Conservation (phyloP, 2,329 filamentous ascomycete species). For the Paramyrothecium roridum region DNA sequence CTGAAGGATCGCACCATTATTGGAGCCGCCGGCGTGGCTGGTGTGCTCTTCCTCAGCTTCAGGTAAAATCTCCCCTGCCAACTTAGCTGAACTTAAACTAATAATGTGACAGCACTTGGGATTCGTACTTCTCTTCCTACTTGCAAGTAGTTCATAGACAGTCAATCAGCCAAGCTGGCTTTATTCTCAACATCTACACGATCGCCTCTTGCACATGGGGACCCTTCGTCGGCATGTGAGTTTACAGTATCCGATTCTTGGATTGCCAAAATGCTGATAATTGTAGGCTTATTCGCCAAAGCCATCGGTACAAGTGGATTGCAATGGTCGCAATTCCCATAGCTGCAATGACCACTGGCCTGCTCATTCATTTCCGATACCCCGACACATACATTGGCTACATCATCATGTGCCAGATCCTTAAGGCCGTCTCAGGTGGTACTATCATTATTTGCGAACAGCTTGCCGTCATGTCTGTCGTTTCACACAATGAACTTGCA, state of each 20-base stretch:
- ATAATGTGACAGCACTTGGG: slow-evolving; percentile 47
- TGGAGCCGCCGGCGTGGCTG: slow-evolving; percentile 4
- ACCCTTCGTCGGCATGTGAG: slow-evolving; percentile 39
- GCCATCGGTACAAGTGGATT: slow-evolving; percentile 50
- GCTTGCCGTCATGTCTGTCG: slow-evolving; percentile 28
- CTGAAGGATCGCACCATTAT: background rate
- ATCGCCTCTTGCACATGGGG: slow-evolving; percentile 47
- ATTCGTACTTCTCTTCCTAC: slow-evolving; percentile 48
- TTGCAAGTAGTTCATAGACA: slow-evolving; percentile 50
- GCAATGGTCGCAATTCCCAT: slow-evolving; percentile 43
- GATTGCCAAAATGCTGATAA: background rate
- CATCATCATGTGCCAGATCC: slow-evolving; percentile 34
- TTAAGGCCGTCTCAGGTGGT: slow-evolving; percentile 25
- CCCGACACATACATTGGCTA: slow-evolving; percentile 25
- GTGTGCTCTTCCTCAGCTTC: slow-evolving; percentile 52
- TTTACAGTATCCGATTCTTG: background rate
- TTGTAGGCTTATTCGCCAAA: slow-evolving; percentile 36
- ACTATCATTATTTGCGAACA: slow-evolving; percentile 23
- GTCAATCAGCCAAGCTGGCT: slow-evolving; percentile 43
- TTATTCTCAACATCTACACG: slow-evolving; percentile 45
- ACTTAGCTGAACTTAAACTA: slow-evolving; percentile 54
- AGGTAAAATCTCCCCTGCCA: slow-evolving; percentile 52
- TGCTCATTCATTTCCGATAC: slow-evolving; percentile 32
- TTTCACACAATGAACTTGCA: slow-evolving; percentile 27
- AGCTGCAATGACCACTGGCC: slow-evolving; percentile 43